phyloP scores from a whole-genome alignment of 2,329 filamentous ascomycete genomes.

The Colletotrichum caudatum region DNA sequence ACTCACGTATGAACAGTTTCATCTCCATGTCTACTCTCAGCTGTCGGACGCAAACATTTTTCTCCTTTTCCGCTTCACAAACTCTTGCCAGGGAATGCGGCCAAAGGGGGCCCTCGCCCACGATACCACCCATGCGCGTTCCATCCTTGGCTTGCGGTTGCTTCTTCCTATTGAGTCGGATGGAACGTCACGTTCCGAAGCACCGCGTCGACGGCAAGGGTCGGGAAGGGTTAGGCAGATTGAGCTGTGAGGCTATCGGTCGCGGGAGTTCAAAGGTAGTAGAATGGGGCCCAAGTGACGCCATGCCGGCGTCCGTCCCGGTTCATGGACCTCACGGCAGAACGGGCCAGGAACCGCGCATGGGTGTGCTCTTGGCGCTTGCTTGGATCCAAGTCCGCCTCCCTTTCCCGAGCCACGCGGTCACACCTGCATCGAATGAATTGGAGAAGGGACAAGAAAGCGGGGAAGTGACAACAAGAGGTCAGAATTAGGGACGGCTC shows the following conservation, averaged over 20 bases:
- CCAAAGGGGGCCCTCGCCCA: neutral
- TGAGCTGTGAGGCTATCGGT: neutral
- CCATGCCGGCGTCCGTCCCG: neutral
- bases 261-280: no score
- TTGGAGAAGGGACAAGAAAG: constrained; percentile 5
- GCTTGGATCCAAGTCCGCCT: constrained; percentile 18
- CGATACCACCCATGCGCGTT: neutral
- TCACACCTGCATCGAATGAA: constrained; percentile 7
- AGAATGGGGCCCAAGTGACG: neutral
- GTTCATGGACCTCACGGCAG: constrained; percentile 22
- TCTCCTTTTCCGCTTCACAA: neutral
- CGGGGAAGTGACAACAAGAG: constrained; percentile 14
- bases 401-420: neutral
- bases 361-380: constrained; percentile 21
- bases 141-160: neutral
- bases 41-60: neutral
- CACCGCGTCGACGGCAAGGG: constrained; percentile 1
- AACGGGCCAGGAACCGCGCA: constrained; percentile 39
- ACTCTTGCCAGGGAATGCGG: neutral
- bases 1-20: neutral
- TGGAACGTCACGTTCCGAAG: constrained; percentile 28
- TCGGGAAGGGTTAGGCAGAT: constrained; percentile 1
- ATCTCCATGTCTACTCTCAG: neutral
- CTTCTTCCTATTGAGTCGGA: constrained; percentile 21
- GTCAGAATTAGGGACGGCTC: neutral